Percentiles rank a stretch among this genome's conserved stretches.
phyloP scores from a whole-genome alignment of 305 asterid genomes.

The Fraxinus paxiana region DNA sequence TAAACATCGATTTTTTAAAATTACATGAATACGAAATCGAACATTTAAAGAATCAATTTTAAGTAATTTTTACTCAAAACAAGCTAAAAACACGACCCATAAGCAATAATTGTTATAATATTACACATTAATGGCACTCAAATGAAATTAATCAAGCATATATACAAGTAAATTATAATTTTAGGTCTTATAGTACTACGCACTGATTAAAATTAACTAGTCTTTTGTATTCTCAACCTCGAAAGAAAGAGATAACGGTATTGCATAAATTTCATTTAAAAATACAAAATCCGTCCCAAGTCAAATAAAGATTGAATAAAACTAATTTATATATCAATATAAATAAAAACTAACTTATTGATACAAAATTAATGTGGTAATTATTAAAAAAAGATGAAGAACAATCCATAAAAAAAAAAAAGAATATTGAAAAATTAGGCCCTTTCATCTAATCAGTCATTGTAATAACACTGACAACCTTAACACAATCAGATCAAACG shows the following conservation, averaged over 20 bases:
- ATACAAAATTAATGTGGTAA: not conserved
- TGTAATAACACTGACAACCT: not conserved
- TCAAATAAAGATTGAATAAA: not conserved
- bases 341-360: not conserved
- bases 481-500: not conserved
- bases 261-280: not conserved
- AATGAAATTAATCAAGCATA: not conserved
- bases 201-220: not conserved
- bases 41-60: too few relatives aligned
- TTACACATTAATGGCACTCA: not conserved
- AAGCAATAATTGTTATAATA: not conserved
- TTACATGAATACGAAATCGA: not conserved
- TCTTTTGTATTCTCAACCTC: not conserved
- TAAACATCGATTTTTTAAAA: too few relatives aligned
- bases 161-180: not conserved
- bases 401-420: not conserved
- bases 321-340: not conserved
- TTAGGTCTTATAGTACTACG: not conserved
- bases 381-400: not conserved
- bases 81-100: not conserved
- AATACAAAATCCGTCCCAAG: not conserved
- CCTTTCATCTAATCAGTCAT: not conserved
- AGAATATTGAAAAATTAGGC: not conserved
- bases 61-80: not conserved
- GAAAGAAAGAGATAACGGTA: not conserved